Base-by-base conservation (phyloP, 2,329 filamentous ascomycete genomes). In the Sporothrix dimorphospora region DNA sequence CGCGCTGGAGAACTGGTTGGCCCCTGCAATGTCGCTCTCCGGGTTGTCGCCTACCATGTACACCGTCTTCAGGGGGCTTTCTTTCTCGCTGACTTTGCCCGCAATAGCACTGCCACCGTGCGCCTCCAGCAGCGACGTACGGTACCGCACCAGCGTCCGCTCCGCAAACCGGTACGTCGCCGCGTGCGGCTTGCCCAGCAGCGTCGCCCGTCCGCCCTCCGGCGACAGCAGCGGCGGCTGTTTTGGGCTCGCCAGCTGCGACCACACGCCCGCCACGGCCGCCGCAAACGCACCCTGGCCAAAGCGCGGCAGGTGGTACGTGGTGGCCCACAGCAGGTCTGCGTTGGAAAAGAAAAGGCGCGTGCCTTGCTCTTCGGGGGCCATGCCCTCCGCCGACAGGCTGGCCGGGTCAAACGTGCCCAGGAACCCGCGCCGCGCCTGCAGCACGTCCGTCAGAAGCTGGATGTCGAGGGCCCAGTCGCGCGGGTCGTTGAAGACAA, bases 31-130 rank as follows among this genome's bases (percentile, higher is more conserved):
- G 80, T 99, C 96, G 76, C 92, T 96, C 78, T 93, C 93, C 5
- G 92, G 92, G 78, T 95, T 95, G 78, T 95, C 92, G 6, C 96
- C 96, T 55, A 98, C 88, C 95, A 98, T 98, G 81, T 97, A 98
- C 12, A 98, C 94, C 57, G 86, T 88, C 77, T 86, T 85, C 71
- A 97, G 81, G n/a, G 86, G 85, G 24, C 78, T 2, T 81, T 72
- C 40, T 77, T 75, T 70, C 8, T 65, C 38, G 53, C 51, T 55
- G 9, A 27, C 14, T 16, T 19, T 65, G 59, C 12, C 4, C 67
- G 59, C 47, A 69, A n/a, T 53, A 71, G 19, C 75, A 69, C 49
- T 73, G 6, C 55, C 27, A 30, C 72, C 73, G 38, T 55, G 40
- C 8, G 74, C 75, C 19, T 80, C 78, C 66, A 89, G 82, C 30